These are phyloP conservation scores for Lactarius evosmus DNA, from an alignment of 768 basidiomycete species.

Conservation along the genomic window DNA sequence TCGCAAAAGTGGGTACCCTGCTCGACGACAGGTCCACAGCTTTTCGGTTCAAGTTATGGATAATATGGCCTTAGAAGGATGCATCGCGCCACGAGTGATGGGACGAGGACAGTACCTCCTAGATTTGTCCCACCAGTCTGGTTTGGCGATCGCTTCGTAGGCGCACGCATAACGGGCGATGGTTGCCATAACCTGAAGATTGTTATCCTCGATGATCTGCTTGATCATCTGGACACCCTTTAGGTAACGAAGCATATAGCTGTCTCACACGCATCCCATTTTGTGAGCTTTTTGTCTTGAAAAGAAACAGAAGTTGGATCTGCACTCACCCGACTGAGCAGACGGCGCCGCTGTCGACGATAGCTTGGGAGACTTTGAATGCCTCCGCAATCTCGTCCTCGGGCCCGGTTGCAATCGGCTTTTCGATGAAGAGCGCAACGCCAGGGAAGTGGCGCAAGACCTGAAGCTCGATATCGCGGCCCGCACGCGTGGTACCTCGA, in stretches of 20 bases:
- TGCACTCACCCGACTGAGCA: constrained; percentile 80
- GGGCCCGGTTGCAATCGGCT: constrained; percentile 85
- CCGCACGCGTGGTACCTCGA: constrained; percentile 71
- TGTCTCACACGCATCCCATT: constrained; percentile 34
- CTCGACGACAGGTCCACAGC: constrained; percentile 81
- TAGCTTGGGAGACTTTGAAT: constrained; percentile 68
- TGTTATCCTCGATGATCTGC: constrained; percentile 89
- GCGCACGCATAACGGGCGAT: constrained; percentile 92
- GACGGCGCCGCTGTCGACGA: constrained; percentile 66
- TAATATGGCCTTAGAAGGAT: constrained; percentile 6
- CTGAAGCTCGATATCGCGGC: constrained; percentile 84
- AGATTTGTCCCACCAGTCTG: constrained; percentile 93
- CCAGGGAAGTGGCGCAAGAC: constrained; percentile 86
- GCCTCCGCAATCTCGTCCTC: constrained; percentile 61
- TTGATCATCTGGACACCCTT: constrained; percentile 97
- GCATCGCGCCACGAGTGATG: neutral
- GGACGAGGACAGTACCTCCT: constrained; percentile 52
- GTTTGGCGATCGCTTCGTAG: constrained; percentile 74
- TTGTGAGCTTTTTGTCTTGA: neutral
- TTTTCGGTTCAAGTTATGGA: constrained; percentile 30
- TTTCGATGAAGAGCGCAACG: constrained; percentile 87
- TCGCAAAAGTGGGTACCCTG: constrained; percentile 98
- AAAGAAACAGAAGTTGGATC: neutral
- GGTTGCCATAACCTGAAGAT: constrained; percentile 93
- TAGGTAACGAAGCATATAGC: constrained; percentile 92